A percentile compares a stretch with the other conserved stretches of the same genome.
Conservation (phyloP, 2,329 filamentous ascomycete genomes). For the Phaeosphaeriaceae sp. region DNA sequence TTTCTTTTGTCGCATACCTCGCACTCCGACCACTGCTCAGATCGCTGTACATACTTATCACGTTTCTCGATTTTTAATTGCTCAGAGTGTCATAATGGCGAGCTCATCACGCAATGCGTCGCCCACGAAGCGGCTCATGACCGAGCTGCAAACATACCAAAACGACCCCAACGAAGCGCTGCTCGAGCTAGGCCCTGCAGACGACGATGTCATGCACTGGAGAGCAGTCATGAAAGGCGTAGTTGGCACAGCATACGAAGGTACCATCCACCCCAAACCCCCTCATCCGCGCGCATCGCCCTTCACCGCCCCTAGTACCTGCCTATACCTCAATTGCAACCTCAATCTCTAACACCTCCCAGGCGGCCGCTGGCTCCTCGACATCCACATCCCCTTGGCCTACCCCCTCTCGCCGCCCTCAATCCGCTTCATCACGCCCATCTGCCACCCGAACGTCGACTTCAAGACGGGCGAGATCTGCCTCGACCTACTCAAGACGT, state of each 20-base stretch:
- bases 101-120: constrained; percentile 41
- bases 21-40: background rate
- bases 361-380: constrained; percentile 83
- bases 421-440: constrained; percentile 74
- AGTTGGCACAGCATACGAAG: constrained; percentile 66
- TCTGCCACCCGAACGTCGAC: constrained; percentile 51
- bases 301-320: background rate
- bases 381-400: constrained; percentile 74
- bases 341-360: background rate
- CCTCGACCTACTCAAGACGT: constrained; percentile 78
- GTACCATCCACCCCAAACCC: constrained; percentile 44
- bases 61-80: background rate
- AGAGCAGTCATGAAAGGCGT: constrained; percentile 67
- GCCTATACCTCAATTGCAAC: too few species aligned
- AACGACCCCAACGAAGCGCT: constrained; percentile 64
- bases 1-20: background rate
- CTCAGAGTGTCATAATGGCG: constrained; percentile 29
- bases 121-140: constrained; percentile 66
- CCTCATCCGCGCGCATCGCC: background rate
- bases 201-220: constrained; percentile 66
- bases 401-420: constrained; percentile 83
- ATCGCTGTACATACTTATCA: background rate
- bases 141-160: constrained; percentile 66
- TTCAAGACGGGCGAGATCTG: constrained; percentile 85
- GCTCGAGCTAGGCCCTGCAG: constrained; percentile 62